These are phyloP conservation scores for Lasiosphaeriaceae sp. DNA, from an alignment of 495 filamentous ascomycete genomes.

Conservation along the genomic window DNA sequence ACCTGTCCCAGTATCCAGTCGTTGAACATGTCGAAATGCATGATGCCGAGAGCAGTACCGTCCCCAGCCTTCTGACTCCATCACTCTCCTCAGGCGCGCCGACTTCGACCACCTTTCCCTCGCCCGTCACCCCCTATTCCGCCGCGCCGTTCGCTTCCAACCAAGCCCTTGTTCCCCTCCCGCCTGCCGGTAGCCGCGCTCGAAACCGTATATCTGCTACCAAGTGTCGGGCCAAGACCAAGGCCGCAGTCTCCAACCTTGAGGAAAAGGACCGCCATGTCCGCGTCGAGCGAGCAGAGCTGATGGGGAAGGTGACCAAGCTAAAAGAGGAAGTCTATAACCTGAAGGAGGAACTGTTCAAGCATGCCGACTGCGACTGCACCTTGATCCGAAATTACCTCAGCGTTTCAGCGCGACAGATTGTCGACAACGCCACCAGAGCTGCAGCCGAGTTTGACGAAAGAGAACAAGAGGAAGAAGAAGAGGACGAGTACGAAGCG, in stretches of 20 bases:
- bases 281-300: neutral
- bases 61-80: neutral
- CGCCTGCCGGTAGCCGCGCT: neutral
- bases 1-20: too few relatives aligned
- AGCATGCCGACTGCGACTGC: constrained; percentile 1
- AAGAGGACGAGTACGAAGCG: too few relatives aligned
- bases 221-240: constrained; percentile 1
- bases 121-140: neutral
- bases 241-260: neutral
- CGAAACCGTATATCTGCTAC: constrained; percentile 1
- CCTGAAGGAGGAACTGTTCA: constrained; percentile 4
- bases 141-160: neutral
- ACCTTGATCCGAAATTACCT: neutral
- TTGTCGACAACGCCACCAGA: neutral
- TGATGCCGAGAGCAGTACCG: neutral
- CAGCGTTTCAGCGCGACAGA: neutral
- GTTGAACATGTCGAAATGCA: neutral
- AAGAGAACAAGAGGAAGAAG: too few relatives aligned
- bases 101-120: neutral
- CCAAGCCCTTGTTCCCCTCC: neutral
- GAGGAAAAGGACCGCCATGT: neutral
- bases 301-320: neutral
- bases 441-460: neutral
- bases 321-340: constrained; percentile 3
- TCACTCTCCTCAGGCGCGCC: neutral